Evolutionary conservation across 73 alveolate species (phyloP), one percentile per base, ranked within the genome.

Genomic region (Chromera velia): DNA sequence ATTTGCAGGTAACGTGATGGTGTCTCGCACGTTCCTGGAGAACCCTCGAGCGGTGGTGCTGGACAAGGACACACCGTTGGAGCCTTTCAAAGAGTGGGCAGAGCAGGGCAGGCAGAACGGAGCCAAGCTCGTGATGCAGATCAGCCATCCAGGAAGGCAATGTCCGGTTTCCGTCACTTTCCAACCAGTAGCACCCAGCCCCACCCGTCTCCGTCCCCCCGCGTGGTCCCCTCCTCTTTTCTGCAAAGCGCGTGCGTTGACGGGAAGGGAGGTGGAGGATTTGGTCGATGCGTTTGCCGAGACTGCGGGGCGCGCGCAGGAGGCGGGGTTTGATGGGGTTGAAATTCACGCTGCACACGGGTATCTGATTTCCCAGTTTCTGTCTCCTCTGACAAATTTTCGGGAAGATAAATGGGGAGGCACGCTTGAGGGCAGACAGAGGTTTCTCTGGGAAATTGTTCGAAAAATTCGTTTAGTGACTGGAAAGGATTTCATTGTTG

Each of bases 261-360:
- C n/a, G n/a, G n/a, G n/a, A n/a, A n/a, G n/a, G n/a, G 98, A 91
- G 33, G 84, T 93, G 1, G 75, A 91, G 80, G 55, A 75, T 24
- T 71, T 88, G 18, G 81, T 89, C 6, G 46, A 89, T 32, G 88
- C 88, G 66, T 93, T 83, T 81, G 85, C 78, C 49, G 82, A 74
- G 30, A 93, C 93, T 1, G 95, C 95, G 19, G 72, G 76, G 47
- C 81, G 91, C 34, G 97, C 93, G 0, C 82, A 91, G 79, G 84
- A 68, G 72, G 97, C 97, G 0, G 98, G 98, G 34, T 91, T 90
- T 71, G 97, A 93, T 93, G 98, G 97, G 32, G 86, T 93, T n/a
- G 92, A 93, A 88, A 48, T 93, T 13, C 90, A 88, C 63, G 95
- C 90, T 19, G 92, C 90, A 32, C 90, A 91, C 81, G 93, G 91